Percentiles rank a stretch among this genome's conserved stretches.
Conservation (phyloP, 1,284 basidiomycete species). For the Inonotus obliquus region DNA sequence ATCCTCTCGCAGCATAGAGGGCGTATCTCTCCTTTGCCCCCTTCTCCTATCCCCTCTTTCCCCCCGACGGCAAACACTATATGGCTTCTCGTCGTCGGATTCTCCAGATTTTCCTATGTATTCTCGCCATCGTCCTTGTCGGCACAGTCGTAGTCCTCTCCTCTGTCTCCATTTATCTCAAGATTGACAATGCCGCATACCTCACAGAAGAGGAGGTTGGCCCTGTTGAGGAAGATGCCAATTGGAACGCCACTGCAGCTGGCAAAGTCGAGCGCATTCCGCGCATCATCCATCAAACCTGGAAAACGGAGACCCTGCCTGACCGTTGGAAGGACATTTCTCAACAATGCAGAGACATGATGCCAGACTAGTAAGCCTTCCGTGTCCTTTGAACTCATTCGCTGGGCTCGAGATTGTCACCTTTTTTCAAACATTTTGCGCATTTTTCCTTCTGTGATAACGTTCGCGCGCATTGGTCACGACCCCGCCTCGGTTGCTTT, state of each 20-base stretch:
- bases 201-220: slow-evolving; percentile 78
- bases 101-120: slow-evolving; percentile 64
- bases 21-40: slow-evolving; percentile 13
- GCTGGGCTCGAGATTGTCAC: not conserved
- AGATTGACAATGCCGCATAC: slow-evolving; percentile 75
- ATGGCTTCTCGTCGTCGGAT: slow-evolving; percentile 44
- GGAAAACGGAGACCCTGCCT: slow-evolving; percentile 90
- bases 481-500: not conserved
- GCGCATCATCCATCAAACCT: slow-evolving; percentile 96
- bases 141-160: slow-evolving; percentile 92
- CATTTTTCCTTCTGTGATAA: not conserved
- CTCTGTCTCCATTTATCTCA: slow-evolving; percentile 87
- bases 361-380: slow-evolving; percentile 87
- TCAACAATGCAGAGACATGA: slow-evolving; percentile 78
- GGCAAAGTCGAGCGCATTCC: slow-evolving; percentile 74
- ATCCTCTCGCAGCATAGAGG: slow-evolving; percentile 23
- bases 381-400: not conserved
- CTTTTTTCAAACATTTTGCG: slow-evolving; percentile 9
- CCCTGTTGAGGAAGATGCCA: slow-evolving; percentile 42
- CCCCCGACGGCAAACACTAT: slow-evolving; percentile 8
- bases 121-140: slow-evolving; percentile 81
- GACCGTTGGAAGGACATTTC: slow-evolving; percentile 78
- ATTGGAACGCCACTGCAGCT: slow-evolving; percentile 58
- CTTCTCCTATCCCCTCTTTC: slow-evolving; percentile 13
- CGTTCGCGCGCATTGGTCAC: not conserved